phyloP scores from a whole-genome alignment of 2,329 filamentous ascomycete species.

The Rhynchosporium secalis region DNA sequence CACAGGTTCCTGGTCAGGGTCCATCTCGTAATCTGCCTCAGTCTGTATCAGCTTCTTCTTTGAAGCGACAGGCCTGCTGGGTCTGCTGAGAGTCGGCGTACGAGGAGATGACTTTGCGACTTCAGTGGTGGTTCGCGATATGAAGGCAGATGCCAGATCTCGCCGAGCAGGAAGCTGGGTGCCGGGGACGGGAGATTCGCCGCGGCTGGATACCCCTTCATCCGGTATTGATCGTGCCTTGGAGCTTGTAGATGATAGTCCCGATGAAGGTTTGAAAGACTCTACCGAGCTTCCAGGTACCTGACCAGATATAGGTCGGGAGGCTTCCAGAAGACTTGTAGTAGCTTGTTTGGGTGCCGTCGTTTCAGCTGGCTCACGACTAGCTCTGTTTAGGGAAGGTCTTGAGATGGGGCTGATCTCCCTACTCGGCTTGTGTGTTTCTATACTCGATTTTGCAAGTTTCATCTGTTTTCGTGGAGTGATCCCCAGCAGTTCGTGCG shows the following conservation, averaged over 20 bases:
- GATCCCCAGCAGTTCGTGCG: neutral
- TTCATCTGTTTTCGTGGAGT: neutral
- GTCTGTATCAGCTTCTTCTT: conserved; percentile 10
- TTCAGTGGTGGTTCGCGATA: neutral
- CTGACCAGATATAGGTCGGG: neutral
- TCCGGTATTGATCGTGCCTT: neutral
- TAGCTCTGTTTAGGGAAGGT: conserved; percentile 18
- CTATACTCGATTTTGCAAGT: neutral
- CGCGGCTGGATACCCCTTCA: neutral
- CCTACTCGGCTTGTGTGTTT: neutral
- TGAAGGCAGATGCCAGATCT: conserved; percentile 9
- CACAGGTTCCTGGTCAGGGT: conserved; percentile 37
- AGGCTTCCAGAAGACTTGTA: neutral
- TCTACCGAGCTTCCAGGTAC: conserved; percentile 3
- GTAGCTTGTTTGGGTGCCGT: conserved; percentile 1
- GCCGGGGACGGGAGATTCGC: neutral
- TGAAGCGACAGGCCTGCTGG: neutral
- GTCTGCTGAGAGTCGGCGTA: neutral
- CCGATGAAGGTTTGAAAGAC: neutral
- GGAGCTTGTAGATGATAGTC: conserved; percentile 1
- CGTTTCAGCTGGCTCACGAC: neutral
- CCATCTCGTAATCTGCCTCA: conserved; percentile 7
- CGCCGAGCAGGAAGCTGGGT: conserved; percentile 11
- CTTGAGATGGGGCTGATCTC: neutral
- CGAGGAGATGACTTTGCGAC: conserved; percentile 3